Conservation (phyloP, 1,284 basidiomycete genomes). For the Cryptococcus neoformans region DNA sequence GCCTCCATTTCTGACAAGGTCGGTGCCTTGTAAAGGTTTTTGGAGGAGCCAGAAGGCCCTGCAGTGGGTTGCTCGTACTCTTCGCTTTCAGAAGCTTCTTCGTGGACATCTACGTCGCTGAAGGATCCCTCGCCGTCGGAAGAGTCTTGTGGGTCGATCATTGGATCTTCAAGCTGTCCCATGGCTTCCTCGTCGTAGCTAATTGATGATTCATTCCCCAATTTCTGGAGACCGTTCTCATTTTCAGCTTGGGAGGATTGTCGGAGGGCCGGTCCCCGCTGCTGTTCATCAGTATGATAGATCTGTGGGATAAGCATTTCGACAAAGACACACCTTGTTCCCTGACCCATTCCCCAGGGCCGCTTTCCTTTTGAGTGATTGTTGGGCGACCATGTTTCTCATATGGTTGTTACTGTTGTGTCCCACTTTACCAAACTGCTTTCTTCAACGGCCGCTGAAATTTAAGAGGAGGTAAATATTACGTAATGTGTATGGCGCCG, state of each 20-base stretch:
- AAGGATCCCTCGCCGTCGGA: slow-evolving; percentile 25
- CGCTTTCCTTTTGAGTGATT: slow-evolving; percentile 17
- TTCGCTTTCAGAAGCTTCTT: slow-evolving; percentile 24
- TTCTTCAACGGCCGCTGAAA: neutral
- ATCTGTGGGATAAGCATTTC: neutral
- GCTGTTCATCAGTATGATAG: neutral
- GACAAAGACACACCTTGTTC: slow-evolving; percentile 2
- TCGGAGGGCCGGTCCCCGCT: slow-evolving; percentile 4
- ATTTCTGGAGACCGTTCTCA: slow-evolving; percentile 18
- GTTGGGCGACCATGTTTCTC: neutral
- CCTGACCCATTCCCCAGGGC: neutral
- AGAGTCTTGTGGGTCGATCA: slow-evolving; percentile 28
- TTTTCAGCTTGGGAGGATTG: slow-evolving; percentile 4
- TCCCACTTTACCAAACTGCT: neutral
- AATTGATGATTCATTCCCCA: slow-evolving; percentile 8
- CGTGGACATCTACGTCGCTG: slow-evolving; percentile 23
- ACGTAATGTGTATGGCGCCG: neutral
- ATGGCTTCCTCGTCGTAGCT: slow-evolving; percentile 2
- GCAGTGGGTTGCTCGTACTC: slow-evolving; percentile 33
- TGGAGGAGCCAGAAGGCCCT: slow-evolving; percentile 29
- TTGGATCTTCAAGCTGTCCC: slow-evolving; percentile 21
- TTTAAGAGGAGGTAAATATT: neutral
- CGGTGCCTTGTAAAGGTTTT: slow-evolving; percentile 51
- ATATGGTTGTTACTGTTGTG: neutral
- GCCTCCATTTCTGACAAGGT: slow-evolving; percentile 65